These are phyloP conservation scores for Entelexis paramagnoliae DNA, from an alignment of 1,139 yeast species.

Conservation along the genomic window DNA sequence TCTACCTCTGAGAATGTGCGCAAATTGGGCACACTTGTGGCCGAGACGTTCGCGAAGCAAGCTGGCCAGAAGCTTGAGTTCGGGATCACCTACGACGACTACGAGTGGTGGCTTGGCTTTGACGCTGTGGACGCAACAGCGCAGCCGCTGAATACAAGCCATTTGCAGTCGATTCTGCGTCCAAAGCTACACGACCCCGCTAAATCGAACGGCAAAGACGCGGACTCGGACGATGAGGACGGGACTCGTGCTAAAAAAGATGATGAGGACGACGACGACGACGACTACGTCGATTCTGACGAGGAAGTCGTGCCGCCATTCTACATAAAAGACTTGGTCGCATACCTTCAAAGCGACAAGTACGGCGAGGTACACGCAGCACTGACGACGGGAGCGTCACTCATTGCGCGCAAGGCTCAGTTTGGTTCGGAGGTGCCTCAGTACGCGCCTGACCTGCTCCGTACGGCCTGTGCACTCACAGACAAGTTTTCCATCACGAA, in stretches of 20 bases:
- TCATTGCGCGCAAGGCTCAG: conserved; percentile 44
- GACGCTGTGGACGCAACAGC: not conserved
- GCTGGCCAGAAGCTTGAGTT: conserved; percentile 23
- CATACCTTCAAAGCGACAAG: conserved; percentile 43
- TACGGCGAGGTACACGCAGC: conserved; percentile 46
- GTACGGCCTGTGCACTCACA: conserved; percentile 39
- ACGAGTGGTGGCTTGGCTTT: conserved; percentile 20
- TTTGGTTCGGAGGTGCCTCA: conserved; percentile 41
- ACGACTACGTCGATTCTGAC: conserved; percentile 35
- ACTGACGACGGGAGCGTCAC: conserved; percentile 43
- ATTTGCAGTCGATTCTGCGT: not conserved
- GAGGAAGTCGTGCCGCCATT: conserved; percentile 42
- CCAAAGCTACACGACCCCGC: not conserved
- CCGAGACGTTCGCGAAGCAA: conserved; percentile 21
- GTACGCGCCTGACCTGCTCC: conserved; percentile 41
- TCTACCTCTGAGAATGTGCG: conserved; percentile 19
- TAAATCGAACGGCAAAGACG: not conserved
- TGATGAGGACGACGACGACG: conserved; percentile 21
- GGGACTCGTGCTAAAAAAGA: not conserved
- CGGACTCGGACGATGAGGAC: conserved; percentile 8
- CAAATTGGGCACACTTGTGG: conserved; percentile 24
- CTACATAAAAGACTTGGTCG: conserved; percentile 53
- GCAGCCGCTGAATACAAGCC: not conserved
- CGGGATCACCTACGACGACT: conserved; percentile 18
- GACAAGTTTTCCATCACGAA: conserved; percentile 42